Conservation (phyloP, 2,329 filamentous ascomycete species). For the Fusarium buxicola region DNA sequence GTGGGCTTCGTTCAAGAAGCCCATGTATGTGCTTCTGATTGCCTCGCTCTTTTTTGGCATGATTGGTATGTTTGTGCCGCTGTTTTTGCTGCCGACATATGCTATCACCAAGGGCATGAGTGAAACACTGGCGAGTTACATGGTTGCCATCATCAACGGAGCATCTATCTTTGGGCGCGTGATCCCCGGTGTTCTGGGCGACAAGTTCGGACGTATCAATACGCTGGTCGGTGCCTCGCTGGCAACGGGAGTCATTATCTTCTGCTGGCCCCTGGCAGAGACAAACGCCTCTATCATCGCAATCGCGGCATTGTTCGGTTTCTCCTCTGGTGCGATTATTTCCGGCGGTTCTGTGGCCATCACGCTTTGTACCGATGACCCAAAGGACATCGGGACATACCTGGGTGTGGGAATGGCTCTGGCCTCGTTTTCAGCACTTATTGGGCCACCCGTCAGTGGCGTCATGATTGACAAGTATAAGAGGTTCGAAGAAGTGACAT, state of each 20-base stretch:
- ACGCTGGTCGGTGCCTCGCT: slow-evolving; percentile 45
- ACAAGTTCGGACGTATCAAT: slow-evolving; percentile 68
- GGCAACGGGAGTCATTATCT: slow-evolving; percentile 21
- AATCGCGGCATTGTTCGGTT: slow-evolving; percentile 53
- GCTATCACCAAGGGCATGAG: slow-evolving; percentile 65
- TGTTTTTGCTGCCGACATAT: slow-evolving; percentile 62
- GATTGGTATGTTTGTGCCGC: slow-evolving; percentile 39
- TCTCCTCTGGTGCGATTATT: slow-evolving; percentile 56
- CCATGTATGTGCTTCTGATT: slow-evolving; percentile 31
- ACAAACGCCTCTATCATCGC: slow-evolving; percentile 51
- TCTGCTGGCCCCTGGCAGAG: slow-evolving; percentile 49
- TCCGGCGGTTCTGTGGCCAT: slow-evolving; percentile 58
- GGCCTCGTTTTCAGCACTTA: slow-evolving; percentile 56
- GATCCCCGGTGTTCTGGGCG: slow-evolving; percentile 67
- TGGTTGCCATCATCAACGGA: slow-evolving; percentile 74
- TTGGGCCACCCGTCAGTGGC: slow-evolving; percentile 52
- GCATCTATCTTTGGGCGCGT: slow-evolving; percentile 69
- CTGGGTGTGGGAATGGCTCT: slow-evolving; percentile 63
- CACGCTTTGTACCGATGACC: slow-evolving; percentile 48
- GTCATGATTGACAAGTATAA: slow-evolving; percentile 53
- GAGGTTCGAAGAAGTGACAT: slow-evolving; percentile 39
- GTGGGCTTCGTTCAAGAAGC: slow-evolving; percentile 48
- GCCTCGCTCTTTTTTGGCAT: slow-evolving; percentile 53
- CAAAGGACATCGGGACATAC: slow-evolving; percentile 60
- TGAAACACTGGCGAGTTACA: slow-evolving; percentile 69